Percentiles rank a stretch among this genome's conserved stretches.
These are phyloP conservation scores for Cryptosporidium baileyi DNA, from an alignment of 169 alveolate species.

Conservation along the genomic window DNA sequence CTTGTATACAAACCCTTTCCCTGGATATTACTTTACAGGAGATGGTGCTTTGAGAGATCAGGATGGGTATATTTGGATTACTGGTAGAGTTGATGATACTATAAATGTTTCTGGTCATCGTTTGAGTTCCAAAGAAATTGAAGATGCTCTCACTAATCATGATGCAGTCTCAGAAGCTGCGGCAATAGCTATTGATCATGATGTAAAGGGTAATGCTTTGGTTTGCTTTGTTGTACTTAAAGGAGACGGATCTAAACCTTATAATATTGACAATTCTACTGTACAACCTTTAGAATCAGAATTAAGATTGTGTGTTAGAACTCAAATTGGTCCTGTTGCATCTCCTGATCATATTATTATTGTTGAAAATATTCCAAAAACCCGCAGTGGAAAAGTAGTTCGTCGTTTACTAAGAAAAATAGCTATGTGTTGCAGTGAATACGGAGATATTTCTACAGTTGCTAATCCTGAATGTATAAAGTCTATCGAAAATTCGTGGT, in stretches of 20 bases:
- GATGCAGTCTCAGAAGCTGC: slow-evolving; percentile 89
- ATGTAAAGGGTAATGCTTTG: slow-evolving; percentile 91
- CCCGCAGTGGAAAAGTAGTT: slow-evolving; percentile 92
- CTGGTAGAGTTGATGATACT: slow-evolving; percentile 96
- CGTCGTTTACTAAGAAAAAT: slow-evolving; percentile 90
- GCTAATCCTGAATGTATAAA: slow-evolving; percentile 84
- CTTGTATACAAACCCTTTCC: slow-evolving; percentile 83
- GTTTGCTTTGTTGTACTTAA: slow-evolving; percentile 88
- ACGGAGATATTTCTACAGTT: slow-evolving; percentile 85
- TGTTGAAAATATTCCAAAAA: slow-evolving; percentile 88
- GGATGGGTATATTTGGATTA: slow-evolving; percentile 93
- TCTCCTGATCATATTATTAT: slow-evolving; percentile 88
- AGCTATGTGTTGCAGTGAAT: slow-evolving; percentile 81
- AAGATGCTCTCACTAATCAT: slow-evolving; percentile 89
- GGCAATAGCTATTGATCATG: slow-evolving; percentile 91
- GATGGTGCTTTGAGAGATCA: slow-evolving; percentile 95
- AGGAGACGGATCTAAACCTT: slow-evolving; percentile 17
- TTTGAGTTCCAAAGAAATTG: slow-evolving; percentile 92
- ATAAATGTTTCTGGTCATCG: slow-evolving; percentile 93
- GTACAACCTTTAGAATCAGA: slow-evolving; percentile 47
- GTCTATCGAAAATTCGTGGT: slow-evolving; percentile 72
- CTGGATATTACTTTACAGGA: slow-evolving; percentile 91
- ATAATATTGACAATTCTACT: background rate
- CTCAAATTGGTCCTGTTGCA: slow-evolving; percentile 91
- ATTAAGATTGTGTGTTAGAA: slow-evolving; percentile 76